Evolutionary conservation across 2,329 filamentous ascomycete genomes (phyloP).

Genomic region (Mycosphaerella sp.): DNA sequence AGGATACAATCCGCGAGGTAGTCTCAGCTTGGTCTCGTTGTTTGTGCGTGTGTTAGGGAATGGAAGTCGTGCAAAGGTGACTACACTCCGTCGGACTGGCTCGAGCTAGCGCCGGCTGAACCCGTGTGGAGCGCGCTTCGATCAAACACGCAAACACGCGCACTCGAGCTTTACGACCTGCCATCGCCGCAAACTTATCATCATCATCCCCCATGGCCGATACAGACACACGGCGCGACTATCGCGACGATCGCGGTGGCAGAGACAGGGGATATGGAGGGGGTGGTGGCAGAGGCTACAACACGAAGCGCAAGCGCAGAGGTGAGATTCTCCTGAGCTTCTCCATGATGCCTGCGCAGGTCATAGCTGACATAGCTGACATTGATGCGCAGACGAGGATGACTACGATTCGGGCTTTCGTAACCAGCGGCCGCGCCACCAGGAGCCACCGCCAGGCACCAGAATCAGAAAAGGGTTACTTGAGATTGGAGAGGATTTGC

Average conservation of each 20-base stretch:
- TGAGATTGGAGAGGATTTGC: constrained; percentile 72
- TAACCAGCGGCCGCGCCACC: constrained; percentile 61
- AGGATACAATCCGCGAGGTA: no score
- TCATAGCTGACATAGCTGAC: neutral
- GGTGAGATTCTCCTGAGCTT: constrained; percentile 46
- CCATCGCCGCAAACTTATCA: neutral
- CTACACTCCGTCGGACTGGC: no score
- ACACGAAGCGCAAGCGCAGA: constrained; percentile 67
- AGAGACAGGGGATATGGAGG: constrained; percentile 33
- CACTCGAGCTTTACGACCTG: neutral
- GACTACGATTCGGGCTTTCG: constrained; percentile 68
- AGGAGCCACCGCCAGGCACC: constrained; percentile 57
- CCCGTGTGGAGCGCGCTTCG: neutral
- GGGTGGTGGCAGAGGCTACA: constrained; percentile 36
- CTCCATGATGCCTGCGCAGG: neutral
- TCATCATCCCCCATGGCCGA: constrained; percentile 28
- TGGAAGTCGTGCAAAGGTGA: no score
- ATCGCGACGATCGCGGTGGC: constrained; percentile 21
- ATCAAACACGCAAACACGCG: neutral
- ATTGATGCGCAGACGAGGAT: constrained; percentile 59
- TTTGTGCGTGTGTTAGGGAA: no score
- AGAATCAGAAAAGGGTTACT: constrained; percentile 73
- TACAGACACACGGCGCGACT: constrained; percentile 28
- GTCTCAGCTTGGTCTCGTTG: no score
- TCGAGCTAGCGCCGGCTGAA: no score